Evolutionary conservation across 345 rosid species (phyloP).

Genomic region (Syzygium jambos): DNA sequence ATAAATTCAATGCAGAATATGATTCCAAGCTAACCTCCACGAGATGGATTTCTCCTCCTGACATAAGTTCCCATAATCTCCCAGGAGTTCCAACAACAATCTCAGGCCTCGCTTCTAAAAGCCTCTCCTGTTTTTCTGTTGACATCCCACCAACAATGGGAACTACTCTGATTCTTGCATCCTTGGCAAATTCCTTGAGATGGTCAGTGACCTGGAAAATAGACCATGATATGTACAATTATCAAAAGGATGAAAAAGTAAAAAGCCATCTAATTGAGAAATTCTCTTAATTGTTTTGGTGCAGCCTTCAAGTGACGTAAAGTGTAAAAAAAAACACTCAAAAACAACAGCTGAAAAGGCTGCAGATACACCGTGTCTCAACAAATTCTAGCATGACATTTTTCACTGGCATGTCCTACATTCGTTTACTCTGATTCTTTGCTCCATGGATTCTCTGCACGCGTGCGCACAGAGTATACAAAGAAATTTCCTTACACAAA

Average conservation of each 20-base stretch:
- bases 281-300: neutral
- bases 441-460: neutral
- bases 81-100: slow-evolving; percentile 94
- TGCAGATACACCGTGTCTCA: neutral
- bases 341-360: neutral
- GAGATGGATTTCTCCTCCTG: slow-evolving; percentile 85
- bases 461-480: neutral
- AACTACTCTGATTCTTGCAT: slow-evolving; percentile 56
- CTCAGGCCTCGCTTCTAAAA: slow-evolving; percentile 78
- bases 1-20: neutral
- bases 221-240: neutral
- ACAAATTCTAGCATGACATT: neutral
- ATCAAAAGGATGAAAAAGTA: neutral
- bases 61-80: slow-evolving; percentile 96
- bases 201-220: slow-evolving; percentile 73
- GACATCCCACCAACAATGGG: slow-evolving; percentile 97
- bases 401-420: neutral
- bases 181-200: slow-evolving; percentile 60
- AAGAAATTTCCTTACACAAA: neutral
- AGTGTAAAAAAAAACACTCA: neutral
- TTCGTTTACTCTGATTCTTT: neutral
- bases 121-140: slow-evolving; percentile 83
- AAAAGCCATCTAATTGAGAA: neutral
- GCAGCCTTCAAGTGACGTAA: neutral
- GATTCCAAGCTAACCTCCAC: slow-evolving; percentile 50